Conservation (phyloP, 2,329 filamentous ascomycete species). For the Botrytis cinerea region DNA sequence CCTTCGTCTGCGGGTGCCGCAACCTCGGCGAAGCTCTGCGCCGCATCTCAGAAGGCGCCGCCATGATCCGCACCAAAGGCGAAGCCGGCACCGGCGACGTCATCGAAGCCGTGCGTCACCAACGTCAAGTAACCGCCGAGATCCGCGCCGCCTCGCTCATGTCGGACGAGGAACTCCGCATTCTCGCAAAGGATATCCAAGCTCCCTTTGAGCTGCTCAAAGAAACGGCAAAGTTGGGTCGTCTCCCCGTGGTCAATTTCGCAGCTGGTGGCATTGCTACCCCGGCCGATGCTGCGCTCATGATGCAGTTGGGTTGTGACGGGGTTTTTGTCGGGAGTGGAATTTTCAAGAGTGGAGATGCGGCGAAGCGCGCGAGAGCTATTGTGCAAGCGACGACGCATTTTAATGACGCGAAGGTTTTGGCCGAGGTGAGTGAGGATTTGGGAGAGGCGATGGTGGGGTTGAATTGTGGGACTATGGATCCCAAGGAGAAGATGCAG, state of each 20-base stretch:
- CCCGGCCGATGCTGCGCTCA: constrained; percentile 90
- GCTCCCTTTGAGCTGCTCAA: constrained; percentile 77
- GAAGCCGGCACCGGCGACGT: constrained; percentile 97
- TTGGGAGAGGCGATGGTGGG: constrained; percentile 98
- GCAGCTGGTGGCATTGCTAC: constrained; percentile 99
- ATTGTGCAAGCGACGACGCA: constrained; percentile 95
- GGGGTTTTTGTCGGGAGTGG: constrained; percentile 96
- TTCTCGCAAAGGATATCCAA: constrained; percentile 78
- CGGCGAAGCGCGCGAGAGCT: constrained; percentile 84
- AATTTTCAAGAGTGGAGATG: constrained; percentile 96
- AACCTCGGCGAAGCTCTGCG: constrained; percentile 92
- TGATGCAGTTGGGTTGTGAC: constrained; percentile 99
- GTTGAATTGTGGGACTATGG: constrained; percentile 81
- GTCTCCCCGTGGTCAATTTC: constrained; percentile 95
- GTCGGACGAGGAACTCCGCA: constrained; percentile 71
- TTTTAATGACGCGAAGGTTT: constrained; percentile 78
- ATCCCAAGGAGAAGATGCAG: constrained; percentile 77
- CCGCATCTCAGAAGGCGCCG: constrained; percentile 87
- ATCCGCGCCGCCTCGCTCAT: constrained; percentile 71
- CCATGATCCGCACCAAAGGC: constrained; percentile 98
- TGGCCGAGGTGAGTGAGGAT: constrained; percentile 84
- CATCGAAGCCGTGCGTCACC: constrained; percentile 93
- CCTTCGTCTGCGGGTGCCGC: constrained; percentile 95
- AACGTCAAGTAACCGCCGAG: constrained; percentile 83
- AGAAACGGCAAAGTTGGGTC: constrained; percentile 82